These are phyloP conservation scores for Yarrowia sp. DNA, from an alignment of 805 yeast species.

Conservation along the genomic window DNA sequence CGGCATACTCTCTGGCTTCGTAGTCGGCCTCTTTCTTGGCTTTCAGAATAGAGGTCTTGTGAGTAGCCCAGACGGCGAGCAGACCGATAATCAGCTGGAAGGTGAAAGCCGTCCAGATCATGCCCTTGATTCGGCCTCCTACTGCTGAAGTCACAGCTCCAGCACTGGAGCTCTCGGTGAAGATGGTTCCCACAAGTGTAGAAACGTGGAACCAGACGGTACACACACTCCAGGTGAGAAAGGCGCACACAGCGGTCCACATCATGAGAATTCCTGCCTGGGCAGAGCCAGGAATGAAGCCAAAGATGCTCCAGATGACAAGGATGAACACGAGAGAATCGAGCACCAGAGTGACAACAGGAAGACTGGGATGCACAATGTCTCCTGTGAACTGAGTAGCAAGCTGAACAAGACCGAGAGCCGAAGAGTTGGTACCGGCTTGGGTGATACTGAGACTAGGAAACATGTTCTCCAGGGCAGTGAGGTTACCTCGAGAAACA, in stretches of 20 bases:
- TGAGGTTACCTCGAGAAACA: constrained; percentile 18
- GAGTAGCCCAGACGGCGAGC: constrained; percentile 11
- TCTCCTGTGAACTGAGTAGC: constrained; percentile 32
- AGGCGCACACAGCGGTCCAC: constrained; percentile 38
- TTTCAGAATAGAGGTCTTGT: constrained; percentile 5
- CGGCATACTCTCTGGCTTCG: constrained; percentile 7
- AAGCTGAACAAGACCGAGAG: constrained; percentile 20
- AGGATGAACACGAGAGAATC: constrained; percentile 7
- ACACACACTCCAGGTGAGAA: constrained; percentile 43
- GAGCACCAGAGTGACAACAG: constrained; percentile 7
- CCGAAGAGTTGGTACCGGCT: background rate
- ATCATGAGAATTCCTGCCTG: constrained; percentile 17
- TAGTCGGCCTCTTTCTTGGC: constrained; percentile 26
- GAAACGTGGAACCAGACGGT: constrained; percentile 46
- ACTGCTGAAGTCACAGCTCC: constrained; percentile 39
- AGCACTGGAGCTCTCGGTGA: constrained; percentile 42
- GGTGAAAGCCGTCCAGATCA: constrained; percentile 44
- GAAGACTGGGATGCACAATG: constrained; percentile 19
- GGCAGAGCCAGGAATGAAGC: background rate
- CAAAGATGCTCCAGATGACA: constrained; percentile 1
- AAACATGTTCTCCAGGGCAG: constrained; percentile 10
- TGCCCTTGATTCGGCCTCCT: constrained; percentile 43
- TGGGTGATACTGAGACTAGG: constrained; percentile 19
- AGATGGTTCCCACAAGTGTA: constrained; percentile 39
- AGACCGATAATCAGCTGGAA: constrained; percentile 40